Base-by-base conservation (phyloP, 345 rosid species). In the Carallia pectinifolia region DNA sequence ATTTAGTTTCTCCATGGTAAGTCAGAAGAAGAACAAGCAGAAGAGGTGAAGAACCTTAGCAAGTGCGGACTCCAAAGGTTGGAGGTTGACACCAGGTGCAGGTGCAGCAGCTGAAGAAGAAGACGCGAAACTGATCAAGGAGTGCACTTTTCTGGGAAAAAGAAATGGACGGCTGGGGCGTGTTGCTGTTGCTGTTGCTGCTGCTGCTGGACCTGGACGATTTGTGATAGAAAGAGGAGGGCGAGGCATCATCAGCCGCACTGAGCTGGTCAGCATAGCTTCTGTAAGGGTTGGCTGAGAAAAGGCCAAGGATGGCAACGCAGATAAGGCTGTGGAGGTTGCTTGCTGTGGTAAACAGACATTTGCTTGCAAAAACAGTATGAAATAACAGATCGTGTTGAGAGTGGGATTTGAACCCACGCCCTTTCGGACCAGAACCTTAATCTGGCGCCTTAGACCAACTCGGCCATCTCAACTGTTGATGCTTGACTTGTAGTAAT, bases 381-480 rank as follows among this genome's bases (percentile, higher is more conserved):
- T 33, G 2, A 1, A 53, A 53, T 10, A 53, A 17, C 1, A 0
- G n/a, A 53, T 15, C 6, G n/a, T 88, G 96, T 95, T 77, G 95
- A 92, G 86, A 88, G 93, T 92, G 92, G 89, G 93, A 88, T 89
- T 95, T 85, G 91, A 89, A 90, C 97, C 98, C 97, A 88, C 90
- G 98, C 90, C 97, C 91, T 89, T 87, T 89, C 93, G 94, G 97
- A 92, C 99, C 89, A 88, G 90, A 89, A 92, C 98, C 99, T 89
- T 89, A 92, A 92, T 89, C 94, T 90, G 91, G 97, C 96, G 92
- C 96, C 97, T 92, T 88, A 83, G 91, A 89, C 97, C 96, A 90
- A 94, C 97, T 91, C 97, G 90, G 93, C 97, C 97, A 89, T 88
- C 85, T 82, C 89, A 83, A 88, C 97, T 23, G 23, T 23, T 23